Conservation (phyloP, 495 filamentous ascomycete genomes). For the Talaromyces ruber region DNA sequence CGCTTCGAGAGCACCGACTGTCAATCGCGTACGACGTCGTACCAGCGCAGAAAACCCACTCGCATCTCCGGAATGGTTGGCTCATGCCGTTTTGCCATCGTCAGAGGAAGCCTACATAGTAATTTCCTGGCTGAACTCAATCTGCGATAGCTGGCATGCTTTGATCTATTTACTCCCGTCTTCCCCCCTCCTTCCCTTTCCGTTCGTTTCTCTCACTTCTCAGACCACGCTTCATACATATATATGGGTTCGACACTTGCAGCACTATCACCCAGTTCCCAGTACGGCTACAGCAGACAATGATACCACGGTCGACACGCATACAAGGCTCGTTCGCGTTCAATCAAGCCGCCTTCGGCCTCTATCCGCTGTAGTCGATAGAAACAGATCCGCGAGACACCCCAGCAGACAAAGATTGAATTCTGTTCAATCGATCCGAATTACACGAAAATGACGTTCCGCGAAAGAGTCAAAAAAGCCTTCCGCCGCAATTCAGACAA, state of each 20-base stretch:
- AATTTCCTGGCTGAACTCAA: neutral
- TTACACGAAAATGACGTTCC: conserved; percentile 41
- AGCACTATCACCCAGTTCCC: conserved; percentile 8
- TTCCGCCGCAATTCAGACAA: conserved; percentile 27
- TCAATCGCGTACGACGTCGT: neutral
- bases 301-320: conserved; percentile 19
- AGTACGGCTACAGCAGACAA: conserved; percentile 15
- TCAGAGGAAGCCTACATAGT: neutral
- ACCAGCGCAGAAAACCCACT: neutral
- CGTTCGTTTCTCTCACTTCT: conserved; percentile 4
- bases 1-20: neutral
- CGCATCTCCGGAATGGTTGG: neutral
- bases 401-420: neutral
- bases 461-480: conserved; percentile 32
- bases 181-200: conserved; percentile 4
- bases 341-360: neutral
- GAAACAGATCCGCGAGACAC: neutral
- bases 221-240: conserved; percentile 1
- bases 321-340: conserved; percentile 4
- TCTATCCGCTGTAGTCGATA: neutral
- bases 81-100: neutral
- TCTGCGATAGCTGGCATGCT: neutral
- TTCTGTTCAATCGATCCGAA: too few relatives aligned
- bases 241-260: conserved; percentile 4
- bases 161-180: neutral